These are phyloP conservation scores for Mikania micrantha DNA, from an alignment of 129 eudicot genomes.

Conservation along the genomic window DNA sequence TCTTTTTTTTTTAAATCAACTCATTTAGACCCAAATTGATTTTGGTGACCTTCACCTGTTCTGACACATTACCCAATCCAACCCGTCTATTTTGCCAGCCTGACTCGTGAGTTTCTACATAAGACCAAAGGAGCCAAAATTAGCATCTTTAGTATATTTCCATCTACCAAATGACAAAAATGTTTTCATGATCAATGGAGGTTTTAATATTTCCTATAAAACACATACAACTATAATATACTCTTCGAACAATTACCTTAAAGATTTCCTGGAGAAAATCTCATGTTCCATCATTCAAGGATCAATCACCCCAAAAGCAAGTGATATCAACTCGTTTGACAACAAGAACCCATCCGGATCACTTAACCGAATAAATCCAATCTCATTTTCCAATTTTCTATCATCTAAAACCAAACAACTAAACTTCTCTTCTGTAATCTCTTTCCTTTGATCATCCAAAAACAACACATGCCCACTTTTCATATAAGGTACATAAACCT, in stretches of 20 bases:
- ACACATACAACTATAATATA: slow-evolving; percentile 7
- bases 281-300: slow-evolving; percentile 28
- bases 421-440: slow-evolving; percentile 44
- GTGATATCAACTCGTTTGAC: slow-evolving; percentile 81
- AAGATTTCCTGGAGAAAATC: slow-evolving; percentile 8
- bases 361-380: slow-evolving; percentile 66
- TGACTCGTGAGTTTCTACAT: not conserved
- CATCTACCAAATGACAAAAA: slow-evolving; percentile 6
- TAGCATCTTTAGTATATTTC: not conserved
- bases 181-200: slow-evolving; percentile 10
- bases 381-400: slow-evolving; percentile 26
- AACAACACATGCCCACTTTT: slow-evolving; percentile 79
- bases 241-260: not conserved
- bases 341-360: slow-evolving; percentile 93
- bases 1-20: no score
- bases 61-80: not conserved
- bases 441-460: slow-evolving; percentile 55
- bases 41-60: not conserved
- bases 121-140: not conserved
- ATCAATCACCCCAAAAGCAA: slow-evolving; percentile 64
- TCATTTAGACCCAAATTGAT: no score
- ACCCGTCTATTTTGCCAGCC: no score
- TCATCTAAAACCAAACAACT: slow-evolving; percentile 41
- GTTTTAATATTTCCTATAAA: not conserved
- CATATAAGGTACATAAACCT: slow-evolving; percentile 62